Evolutionary conservation across 257 asterid species (phyloP).

Genomic region (Capsicum rhomboideum): DNA sequence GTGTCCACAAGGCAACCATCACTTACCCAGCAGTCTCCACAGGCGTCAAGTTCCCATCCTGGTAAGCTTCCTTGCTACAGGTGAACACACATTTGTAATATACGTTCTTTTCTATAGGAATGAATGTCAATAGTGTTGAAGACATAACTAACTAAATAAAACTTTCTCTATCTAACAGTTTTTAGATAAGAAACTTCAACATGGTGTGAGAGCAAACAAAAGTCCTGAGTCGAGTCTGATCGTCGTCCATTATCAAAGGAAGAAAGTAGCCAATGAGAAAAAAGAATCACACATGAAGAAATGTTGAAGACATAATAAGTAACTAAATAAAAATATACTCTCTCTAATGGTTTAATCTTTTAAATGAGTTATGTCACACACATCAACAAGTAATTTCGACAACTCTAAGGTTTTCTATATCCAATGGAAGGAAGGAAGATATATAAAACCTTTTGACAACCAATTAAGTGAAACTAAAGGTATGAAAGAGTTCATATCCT

Average conservation of each 20-base stretch:
- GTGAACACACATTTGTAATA: not conserved
- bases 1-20: conserved; percentile 96
- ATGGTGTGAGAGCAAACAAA: not conserved
- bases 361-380: not conserved
- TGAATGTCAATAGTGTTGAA: not conserved
- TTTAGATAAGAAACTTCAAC: not conserved
- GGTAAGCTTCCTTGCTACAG: conserved; percentile 48
- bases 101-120: too few relatives aligned
- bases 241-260: not conserved
- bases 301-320: not conserved
- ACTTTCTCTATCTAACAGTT: not conserved
- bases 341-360: not conserved
- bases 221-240: not conserved
- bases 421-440: not conserved
- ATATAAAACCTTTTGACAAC: not conserved
- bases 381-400: not conserved
- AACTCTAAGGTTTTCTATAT: not conserved
- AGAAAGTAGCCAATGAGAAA: too few relatives aligned
- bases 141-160: not conserved
- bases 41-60: conserved; percentile 82
- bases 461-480: not conserved
- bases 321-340: not conserved
- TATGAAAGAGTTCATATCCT: not conserved
- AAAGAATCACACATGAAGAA: not conserved
- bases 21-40: conserved; percentile 96